Conservation (phyloP, 495 filamentous ascomycete genomes). For the Aspergillus nidulans region DNA sequence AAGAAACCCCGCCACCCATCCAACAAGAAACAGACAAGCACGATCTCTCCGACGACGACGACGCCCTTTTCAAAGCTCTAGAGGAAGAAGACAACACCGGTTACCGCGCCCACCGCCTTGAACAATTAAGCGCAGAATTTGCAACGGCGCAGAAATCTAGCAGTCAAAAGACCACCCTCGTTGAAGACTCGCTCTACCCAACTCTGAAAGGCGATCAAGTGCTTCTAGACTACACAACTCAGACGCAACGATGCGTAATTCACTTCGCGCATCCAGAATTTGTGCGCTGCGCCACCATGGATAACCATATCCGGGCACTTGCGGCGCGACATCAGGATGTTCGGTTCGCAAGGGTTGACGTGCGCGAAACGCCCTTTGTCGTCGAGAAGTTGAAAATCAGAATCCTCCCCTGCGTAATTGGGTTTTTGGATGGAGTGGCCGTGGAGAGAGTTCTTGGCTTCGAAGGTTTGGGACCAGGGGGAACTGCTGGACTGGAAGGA, state of each 20-base stretch:
- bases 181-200: constrained; percentile 44
- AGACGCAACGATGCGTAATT: constrained; percentile 58
- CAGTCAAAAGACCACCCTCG: constrained; percentile 19
- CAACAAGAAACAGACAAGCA: not conserved
- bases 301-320: constrained; percentile 56
- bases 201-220: constrained; percentile 61
- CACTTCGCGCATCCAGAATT: constrained; percentile 79
- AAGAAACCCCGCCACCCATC: not conserved
- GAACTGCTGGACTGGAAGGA: constrained; percentile 51
- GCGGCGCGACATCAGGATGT: constrained; percentile 64
- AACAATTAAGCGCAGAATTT: constrained; percentile 66
- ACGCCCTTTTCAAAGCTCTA: constrained; percentile 65
- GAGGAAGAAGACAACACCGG: constrained; percentile 59
- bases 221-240: constrained; percentile 66
- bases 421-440: constrained; percentile 63
- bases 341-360: constrained; percentile 63
- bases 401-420: constrained; percentile 71
- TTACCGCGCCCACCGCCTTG: constrained; percentile 66
- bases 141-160: constrained; percentile 7
- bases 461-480: constrained; percentile 59
- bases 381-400: constrained; percentile 65
- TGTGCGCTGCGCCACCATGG: constrained; percentile 66
- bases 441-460: constrained; percentile 71
- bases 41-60: constrained; percentile 48
- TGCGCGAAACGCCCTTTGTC: constrained; percentile 69